Conservation (phyloP, 1,284 basidiomycete genomes). For the Heterobasidion irregulare region DNA sequence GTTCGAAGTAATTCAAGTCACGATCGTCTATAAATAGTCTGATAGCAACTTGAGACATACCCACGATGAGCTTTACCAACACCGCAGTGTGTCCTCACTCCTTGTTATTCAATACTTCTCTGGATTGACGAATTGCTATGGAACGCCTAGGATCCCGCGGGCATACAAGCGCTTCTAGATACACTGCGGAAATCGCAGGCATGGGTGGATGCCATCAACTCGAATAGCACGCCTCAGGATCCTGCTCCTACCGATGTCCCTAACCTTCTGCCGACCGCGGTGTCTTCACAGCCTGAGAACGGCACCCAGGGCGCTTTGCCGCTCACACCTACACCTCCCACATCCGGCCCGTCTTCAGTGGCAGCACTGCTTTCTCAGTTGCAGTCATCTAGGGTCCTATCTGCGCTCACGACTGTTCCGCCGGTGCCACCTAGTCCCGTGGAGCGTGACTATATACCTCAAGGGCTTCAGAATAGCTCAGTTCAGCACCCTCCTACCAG, state of each 20-base stretch:
- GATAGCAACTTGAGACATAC: no score
- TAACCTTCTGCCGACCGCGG: neutral
- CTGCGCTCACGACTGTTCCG: slow-evolving; percentile 7
- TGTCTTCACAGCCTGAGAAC: neutral
- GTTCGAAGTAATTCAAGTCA: no score
- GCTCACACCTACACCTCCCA: neutral
- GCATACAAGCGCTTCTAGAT: slow-evolving; percentile 58
- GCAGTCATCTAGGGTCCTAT: slow-evolving; percentile 19
- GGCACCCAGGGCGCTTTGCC: neutral
- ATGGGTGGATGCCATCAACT: slow-evolving; percentile 44
- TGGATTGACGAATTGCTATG: neutral
- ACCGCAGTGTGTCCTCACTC: slow-evolving; percentile 19
- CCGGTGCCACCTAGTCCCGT: neutral
- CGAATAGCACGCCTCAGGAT: slow-evolving; percentile 4
- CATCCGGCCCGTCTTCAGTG: slow-evolving; percentile 28
- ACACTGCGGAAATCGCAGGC: slow-evolving; percentile 53
- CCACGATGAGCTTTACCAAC: slow-evolving; percentile 22
- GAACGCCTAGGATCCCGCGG: slow-evolving; percentile 44
- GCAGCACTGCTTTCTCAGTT: slow-evolving; percentile 64
- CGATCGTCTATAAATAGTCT: neutral
- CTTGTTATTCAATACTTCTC: slow-evolving; percentile 1
- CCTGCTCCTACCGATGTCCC: slow-evolving; percentile 2
- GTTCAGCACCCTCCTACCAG: neutral
- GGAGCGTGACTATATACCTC: slow-evolving; percentile 2
- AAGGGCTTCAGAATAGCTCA: neutral